Base-by-base conservation (phyloP, 2,329 filamentous ascomycete genomes). In the Ceratocystis destructans region DNA sequence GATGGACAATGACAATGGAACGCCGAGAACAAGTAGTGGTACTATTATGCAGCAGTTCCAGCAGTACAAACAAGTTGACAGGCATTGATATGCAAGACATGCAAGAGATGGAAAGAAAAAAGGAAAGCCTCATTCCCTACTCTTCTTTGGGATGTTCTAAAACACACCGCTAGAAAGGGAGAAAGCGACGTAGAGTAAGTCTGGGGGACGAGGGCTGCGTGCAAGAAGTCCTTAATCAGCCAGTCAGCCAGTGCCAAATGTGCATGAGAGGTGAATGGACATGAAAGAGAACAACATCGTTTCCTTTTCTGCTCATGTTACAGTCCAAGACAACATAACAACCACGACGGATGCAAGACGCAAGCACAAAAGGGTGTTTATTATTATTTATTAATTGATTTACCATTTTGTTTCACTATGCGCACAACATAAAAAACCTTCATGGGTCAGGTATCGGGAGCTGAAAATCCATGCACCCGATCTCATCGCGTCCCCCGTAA, bases 401-500 rank as follows among this genome's bases (percentile, higher is more conserved):
- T 31, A 1, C 25, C 15, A 7, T 57, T 31, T 12, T 57, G 53
- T 33, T 57, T 17, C 15, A 28, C 53, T 41, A 41, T 41, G 37
- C 10, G 37, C 37, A 41, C 37, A 41, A 22, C 28, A 31, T 57
- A 33, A n/a, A 17, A 31, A 28, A 33, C 28, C 53, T 31, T 25
- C 55, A 22, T 59, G 55, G 55, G 22, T 59, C 55, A 59, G 28
- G 55, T 5, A 59, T 59, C 55, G 55, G 55, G 25, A 59, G 55
- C 55, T 59, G 55, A 59, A 59, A 37, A 59, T 37, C 55, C 55
- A 59, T 59, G 55, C 33, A 17, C 55, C 55, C 55, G 55, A 59
- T 59, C 55, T 59, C 28, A 59, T 59, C 55, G 28, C 28, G 12
- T 59, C 8, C 55, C 55, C 28, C 55, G 55, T 59, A n/a, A 41